Evolutionary conservation across 352 stramenopile genomes (phyloP).

Genomic region (Pythium monospermum): DNA sequence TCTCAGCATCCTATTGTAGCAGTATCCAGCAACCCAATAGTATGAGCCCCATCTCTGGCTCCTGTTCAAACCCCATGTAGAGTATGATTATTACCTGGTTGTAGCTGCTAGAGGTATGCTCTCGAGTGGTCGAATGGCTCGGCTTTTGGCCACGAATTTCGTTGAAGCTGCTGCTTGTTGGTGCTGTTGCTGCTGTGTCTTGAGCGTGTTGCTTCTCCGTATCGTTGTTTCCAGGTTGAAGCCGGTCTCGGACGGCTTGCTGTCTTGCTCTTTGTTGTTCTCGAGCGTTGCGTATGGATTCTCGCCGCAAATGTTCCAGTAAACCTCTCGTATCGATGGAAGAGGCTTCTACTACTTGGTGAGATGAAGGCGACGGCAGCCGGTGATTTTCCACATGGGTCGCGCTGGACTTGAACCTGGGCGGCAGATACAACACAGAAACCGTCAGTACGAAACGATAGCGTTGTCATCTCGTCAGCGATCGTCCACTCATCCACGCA

Average conservation of each 20-base stretch:
- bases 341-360: background rate
- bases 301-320: constrained; percentile 10
- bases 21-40: no score
- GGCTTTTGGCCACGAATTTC: no score
- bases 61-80: no score
- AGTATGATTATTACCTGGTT: no score
- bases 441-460: background rate
- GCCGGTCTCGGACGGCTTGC: background rate
- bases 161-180: no score
- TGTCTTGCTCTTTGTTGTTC: background rate
- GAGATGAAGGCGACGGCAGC: constrained; percentile 1
- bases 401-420: background rate
- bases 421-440: background rate
- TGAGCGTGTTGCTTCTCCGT: background rate
- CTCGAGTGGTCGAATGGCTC: no score
- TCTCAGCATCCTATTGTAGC: no score
- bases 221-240: background rate
- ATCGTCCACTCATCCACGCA: background rate
- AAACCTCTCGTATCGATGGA: constrained; percentile 14
- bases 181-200: no score
- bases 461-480: background rate
- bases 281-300: constrained; percentile 2
- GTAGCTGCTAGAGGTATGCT: no score
- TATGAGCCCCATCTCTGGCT: no score
- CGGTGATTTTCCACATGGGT: constrained; percentile 19